phyloP scores from a whole-genome alignment of 1,139 yeast species.

The Ogataea hybrid region DNA sequence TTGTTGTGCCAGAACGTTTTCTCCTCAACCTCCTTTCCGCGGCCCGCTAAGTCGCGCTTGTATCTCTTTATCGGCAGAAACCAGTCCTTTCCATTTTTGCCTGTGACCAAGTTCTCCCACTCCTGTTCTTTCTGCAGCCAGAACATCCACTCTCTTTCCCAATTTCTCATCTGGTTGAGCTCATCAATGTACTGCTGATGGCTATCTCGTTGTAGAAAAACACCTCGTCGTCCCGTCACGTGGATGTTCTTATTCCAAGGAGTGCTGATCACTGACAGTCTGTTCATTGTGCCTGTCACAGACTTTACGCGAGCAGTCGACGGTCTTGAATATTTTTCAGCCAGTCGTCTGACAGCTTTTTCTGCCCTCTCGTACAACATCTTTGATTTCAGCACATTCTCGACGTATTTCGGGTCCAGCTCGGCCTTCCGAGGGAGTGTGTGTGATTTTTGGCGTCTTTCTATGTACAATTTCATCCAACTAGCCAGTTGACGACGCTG shows the following conservation, averaged over 20 bases:
- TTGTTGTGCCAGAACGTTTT: conserved; percentile 20
- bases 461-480: conserved; percentile 17
- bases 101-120: conserved; percentile 28
- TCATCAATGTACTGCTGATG: conserved; percentile 19
- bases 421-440: conserved; percentile 25
- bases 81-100: conserved; percentile 29
- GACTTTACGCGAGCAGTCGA: conserved; percentile 23
- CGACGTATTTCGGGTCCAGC: conserved; percentile 26
- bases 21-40: conserved; percentile 14
- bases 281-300: conserved; percentile 22
- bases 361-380: conserved; percentile 19
- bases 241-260: conserved; percentile 27
- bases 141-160: conserved; percentile 17
- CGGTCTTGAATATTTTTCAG: conserved; percentile 16
- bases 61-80: conserved; percentile 12
- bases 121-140: conserved; percentile 25
- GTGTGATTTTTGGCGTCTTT: conserved; percentile 11
- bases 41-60: conserved; percentile 5
- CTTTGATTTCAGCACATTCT: conserved; percentile 20
- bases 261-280: conserved; percentile 21
- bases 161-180: conserved; percentile 22
- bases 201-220: conserved; percentile 14
- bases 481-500: conserved; percentile 10
- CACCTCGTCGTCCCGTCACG: conserved; percentile 7
- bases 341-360: conserved; percentile 13